Conservation (phyloP, 192 early-diverging fungal genomes). For the Pilobolus umbonatus region DNA sequence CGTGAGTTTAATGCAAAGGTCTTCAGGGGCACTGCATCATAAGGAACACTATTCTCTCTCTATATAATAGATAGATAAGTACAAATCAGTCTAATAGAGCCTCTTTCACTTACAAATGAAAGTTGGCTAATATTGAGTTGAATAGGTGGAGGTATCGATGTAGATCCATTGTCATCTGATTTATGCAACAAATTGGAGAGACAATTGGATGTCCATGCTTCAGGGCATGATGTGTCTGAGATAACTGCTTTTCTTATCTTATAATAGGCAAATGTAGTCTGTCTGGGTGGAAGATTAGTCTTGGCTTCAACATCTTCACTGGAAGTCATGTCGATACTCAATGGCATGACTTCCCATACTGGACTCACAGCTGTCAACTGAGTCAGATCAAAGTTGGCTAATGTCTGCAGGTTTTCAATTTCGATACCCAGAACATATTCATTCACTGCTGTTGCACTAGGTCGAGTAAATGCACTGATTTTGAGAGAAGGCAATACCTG, state of each 20-base stretch:
- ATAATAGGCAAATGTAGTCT: constrained; percentile 55
- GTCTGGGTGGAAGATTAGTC: constrained; percentile 44
- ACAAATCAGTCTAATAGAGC: constrained; percentile 21
- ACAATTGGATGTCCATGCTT: constrained; percentile 45
- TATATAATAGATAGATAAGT: constrained; percentile 44
- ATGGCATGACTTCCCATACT: constrained; percentile 60
- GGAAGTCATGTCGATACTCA: constrained; percentile 39
- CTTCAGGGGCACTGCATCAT: constrained; percentile 57
- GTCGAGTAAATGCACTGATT: constrained; percentile 91
- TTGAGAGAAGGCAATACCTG: constrained; percentile 84
- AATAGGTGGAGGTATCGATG: constrained; percentile 39
- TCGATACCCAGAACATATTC: constrained; percentile 94
- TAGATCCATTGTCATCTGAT: constrained; percentile 20
- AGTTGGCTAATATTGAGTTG: constrained; percentile 44
- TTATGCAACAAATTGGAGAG: constrained; percentile 41
- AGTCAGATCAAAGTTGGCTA: constrained; percentile 53
- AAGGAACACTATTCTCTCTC: constrained; percentile 49
- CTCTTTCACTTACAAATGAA: constrained; percentile 38
- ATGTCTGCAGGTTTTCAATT: constrained; percentile 69
- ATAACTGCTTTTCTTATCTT: constrained; percentile 21
- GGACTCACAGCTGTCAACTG: constrained; percentile 73
- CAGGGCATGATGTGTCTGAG: constrained; percentile 26
- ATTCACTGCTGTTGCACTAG: constrained; percentile 65
- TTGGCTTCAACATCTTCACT: constrained; percentile 38
- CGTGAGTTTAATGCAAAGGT: constrained; percentile 68